A percentile compares a stretch with the other conserved stretches of the same genome.
These are phyloP conservation scores for Leucaena leucocephala DNA, from an alignment of 306 rosid genomes.

Conservation along the genomic window DNA sequence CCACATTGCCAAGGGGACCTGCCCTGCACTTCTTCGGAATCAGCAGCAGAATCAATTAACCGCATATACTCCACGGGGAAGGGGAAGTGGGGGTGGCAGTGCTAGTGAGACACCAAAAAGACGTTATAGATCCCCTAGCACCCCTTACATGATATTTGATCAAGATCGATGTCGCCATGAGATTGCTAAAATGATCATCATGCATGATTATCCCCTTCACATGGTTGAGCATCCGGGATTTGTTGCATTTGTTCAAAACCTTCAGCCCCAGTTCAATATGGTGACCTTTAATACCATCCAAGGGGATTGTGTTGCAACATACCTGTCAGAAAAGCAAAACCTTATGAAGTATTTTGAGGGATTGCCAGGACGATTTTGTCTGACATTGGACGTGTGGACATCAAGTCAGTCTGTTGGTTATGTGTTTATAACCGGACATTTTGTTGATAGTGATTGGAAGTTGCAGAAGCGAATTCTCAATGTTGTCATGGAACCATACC, in stretches of 20 bases:
- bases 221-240: constrained; percentile 96
- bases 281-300: constrained; percentile 90
- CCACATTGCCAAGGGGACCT: constrained; percentile 92
- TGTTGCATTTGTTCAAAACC: constrained; percentile 82
- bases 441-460: constrained; percentile 91
- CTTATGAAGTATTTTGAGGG: constrained; percentile 68
- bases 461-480: constrained; percentile 80
- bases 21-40: constrained; percentile 72
- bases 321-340: constrained; percentile 73
- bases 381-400: constrained; percentile 83
- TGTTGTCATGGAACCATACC: constrained; percentile 95
- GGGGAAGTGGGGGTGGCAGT: constrained; percentile 48
- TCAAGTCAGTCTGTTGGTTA: constrained; percentile 86
- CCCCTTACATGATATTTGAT: constrained; percentile 72
- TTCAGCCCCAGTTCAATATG: constrained; percentile 92
- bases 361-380: constrained; percentile 84
- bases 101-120: constrained; percentile 65
- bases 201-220: constrained; percentile 97
- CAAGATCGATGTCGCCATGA: constrained; percentile 88
- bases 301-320: constrained; percentile 96
- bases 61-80: constrained; percentile 67
- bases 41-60: constrained; percentile 58
- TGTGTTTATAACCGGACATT: constrained; percentile 87
- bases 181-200: constrained; percentile 94
- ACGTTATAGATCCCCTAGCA: constrained; percentile 66